Evolutionary conservation across 2,329 filamentous ascomycete species (phyloP), one percentile per base, ranked within the genome.

Genomic region (Colletotrichum sp.): DNA sequence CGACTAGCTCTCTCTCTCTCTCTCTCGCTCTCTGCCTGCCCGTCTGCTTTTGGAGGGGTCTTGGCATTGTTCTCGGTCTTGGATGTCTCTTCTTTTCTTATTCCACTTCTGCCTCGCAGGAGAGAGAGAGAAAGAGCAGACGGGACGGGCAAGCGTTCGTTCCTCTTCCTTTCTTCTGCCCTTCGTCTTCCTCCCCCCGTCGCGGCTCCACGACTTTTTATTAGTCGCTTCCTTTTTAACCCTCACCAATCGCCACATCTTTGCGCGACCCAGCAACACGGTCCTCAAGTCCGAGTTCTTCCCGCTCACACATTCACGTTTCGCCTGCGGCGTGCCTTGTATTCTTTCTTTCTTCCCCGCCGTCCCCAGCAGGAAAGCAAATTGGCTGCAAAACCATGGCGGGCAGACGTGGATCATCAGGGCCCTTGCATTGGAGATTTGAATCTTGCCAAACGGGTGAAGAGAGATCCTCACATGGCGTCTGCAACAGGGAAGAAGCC

Each of bases 391-490:
- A 63, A 63, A 55, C 39, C 39, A 60, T 30, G 62, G 68, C 36
- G 67, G 67, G 55, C 30, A 28, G 32, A 22, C 69, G 52, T 30
- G 72, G 68, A 62, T 63, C 63, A 66, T 62, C n/a, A 24, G 32
- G 57, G 69, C 72, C 72, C 68, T 75, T 72, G 72, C 68, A 72
- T 72, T 55, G 52, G 36, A 44, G 48, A 48, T 22, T 57, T 24
- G 39, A 72, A 72, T 71, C 34, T 66, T 52, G 48, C 62, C 60
- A 75, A 48, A 48, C 36, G 32, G n/a, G 28, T 32, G 18, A 24
- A 32, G 44, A 65, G 60, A 39, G 59, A 60, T 60, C 34, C 28
- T 74, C 36, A 44, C 30, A 65, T 55, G 24, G 63, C 44, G 34
- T 66, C 64, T 66, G 52, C 34, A 63, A 55, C 71, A 72, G 52